These are phyloP conservation scores for Wakefieldia striispora DNA, from an alignment of 768 basidiomycete species.

Conservation along the genomic window DNA sequence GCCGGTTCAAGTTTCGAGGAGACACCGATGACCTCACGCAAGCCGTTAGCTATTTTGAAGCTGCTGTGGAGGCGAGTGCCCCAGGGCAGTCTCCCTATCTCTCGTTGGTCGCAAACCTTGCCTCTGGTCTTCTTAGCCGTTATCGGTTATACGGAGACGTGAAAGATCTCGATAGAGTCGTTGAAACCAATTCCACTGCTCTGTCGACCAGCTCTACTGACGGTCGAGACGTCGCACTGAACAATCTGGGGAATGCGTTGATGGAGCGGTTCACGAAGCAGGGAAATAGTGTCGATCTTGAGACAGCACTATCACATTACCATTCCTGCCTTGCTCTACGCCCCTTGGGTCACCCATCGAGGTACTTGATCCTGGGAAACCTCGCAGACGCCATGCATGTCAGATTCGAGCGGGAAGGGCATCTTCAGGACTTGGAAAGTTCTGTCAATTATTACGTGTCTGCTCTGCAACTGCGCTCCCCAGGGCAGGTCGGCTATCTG, in stretches of 20 bases:
- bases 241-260: slow-evolving; percentile 20
- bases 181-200: slow-evolving; percentile 11
- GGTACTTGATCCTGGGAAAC: slow-evolving; percentile 9
- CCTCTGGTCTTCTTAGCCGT: slow-evolving; percentile 17
- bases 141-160: slow-evolving; percentile 18
- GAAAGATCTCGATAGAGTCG: slow-evolving; percentile 17
- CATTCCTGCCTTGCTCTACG: slow-evolving; percentile 21
- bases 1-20: slow-evolving; percentile 22
- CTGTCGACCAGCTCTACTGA: slow-evolving; percentile 2
- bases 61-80: slow-evolving; percentile 9
- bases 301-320: slow-evolving; percentile 12
- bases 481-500: slow-evolving; percentile 12
- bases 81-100: slow-evolving; percentile 14
- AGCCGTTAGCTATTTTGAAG: slow-evolving; percentile 17
- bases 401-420: slow-evolving; percentile 24
- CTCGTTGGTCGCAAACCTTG: slow-evolving; percentile 16
- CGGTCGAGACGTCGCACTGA: slow-evolving; percentile 20
- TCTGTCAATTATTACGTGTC: slow-evolving; percentile 5
- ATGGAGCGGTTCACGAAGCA: slow-evolving; percentile 13
- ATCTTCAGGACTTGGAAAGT: slow-evolving; percentile 24
- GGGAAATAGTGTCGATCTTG: slow-evolving; percentile 17
- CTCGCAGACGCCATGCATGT: slow-evolving; percentile 21
- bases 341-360: slow-evolving; percentile 17
- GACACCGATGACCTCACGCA: slow-evolving; percentile 20
- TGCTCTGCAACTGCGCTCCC: slow-evolving; percentile 18